These are phyloP conservation scores for Aspergillus pseudoviridinutans DNA, from an alignment of 2,329 filamentous ascomycete genomes.

Conservation along the genomic window DNA sequence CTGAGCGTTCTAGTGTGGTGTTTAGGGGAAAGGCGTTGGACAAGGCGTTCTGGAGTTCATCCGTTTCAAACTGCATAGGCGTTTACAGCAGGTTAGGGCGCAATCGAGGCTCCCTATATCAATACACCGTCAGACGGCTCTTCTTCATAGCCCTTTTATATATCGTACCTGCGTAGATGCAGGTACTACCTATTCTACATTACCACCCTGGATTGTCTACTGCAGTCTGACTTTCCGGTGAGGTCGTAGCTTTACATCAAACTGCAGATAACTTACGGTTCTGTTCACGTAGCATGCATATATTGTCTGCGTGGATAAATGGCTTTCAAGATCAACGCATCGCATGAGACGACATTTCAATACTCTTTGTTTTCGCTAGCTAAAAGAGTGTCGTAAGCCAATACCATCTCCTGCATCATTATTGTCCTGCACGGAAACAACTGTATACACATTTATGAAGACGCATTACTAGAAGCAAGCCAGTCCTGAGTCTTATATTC, in stretches of 20 bases:
- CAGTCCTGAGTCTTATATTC: background rate
- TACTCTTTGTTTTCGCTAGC: no score
- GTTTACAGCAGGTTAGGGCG: background rate
- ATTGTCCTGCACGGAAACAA: background rate
- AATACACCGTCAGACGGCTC: background rate
- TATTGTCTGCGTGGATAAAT: no score
- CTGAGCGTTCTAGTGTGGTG: slow-evolving; percentile 15
- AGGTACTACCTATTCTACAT: background rate
- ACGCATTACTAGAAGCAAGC: background rate
- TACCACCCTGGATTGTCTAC: background rate
- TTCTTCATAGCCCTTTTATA: background rate
- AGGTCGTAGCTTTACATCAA: background rate
- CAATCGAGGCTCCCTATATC: background rate
- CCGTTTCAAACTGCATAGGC: background rate
- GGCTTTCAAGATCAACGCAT: no score
- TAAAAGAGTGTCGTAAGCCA: background rate
- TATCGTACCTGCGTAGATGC: background rate
- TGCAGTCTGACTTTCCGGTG: background rate
- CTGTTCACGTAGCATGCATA: background rate
- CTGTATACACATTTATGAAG: background rate
- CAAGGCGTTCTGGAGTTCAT: slow-evolving; percentile 2
- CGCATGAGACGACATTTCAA: no score
- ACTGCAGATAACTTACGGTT: background rate
- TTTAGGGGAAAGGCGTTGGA: slow-evolving; percentile 18
- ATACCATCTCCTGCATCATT: background rate